A percentile compares a stretch with the other conserved stretches of the same genome.
Evolutionary conservation across 371 early-diverging fungal species (phyloP).

Genomic region (Phascolomyces articulosus): DNA sequence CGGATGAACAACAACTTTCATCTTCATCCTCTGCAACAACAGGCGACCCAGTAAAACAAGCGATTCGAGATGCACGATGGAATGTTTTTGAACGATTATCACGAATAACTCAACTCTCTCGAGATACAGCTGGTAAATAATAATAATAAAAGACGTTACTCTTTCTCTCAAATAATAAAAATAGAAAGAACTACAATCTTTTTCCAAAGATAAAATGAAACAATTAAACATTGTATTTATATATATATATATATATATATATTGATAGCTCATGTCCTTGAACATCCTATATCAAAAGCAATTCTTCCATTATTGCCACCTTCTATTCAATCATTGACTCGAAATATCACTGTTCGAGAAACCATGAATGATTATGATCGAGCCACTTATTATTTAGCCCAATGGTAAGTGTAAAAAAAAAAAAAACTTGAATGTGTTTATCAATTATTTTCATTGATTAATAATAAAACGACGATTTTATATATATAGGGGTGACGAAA

Average conservation of each 20-base stretch:
- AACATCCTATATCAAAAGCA: conserved; percentile 79
- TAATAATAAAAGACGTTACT: too few relatives aligned
- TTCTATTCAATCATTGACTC: conserved; percentile 32
- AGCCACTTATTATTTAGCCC: conserved; percentile 78
- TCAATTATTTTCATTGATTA: too few relatives aligned
- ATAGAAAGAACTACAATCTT: too few relatives aligned
- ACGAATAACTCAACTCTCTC: conserved; percentile 78
- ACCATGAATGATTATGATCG: conserved; percentile 76
- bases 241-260: too few relatives aligned
- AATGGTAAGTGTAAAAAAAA: conserved; percentile 65
- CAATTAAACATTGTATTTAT: too few relatives aligned
- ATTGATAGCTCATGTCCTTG: conserved; percentile 63
- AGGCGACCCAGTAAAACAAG: conserved; percentile 14
- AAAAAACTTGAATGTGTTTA: too few relatives aligned
- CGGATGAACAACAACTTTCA: background rate
- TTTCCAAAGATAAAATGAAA: too few relatives aligned
- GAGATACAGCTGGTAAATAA: conserved; percentile 72
- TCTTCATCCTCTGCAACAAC: background rate
- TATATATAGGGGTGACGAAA: conserved; percentile 20
- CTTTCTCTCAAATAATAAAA: too few relatives aligned
- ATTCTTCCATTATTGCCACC: conserved; percentile 77
- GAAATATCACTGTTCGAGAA: conserved; percentile 51
- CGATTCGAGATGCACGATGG: conserved; percentile 62
- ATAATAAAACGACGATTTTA: too few relatives aligned
- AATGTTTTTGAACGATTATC: conserved; percentile 84